Evolutionary conservation across 2,329 filamentous ascomycete genomes (phyloP), one percentile per base, ranked within the genome.

Genomic region (Zalaria obscura): DNA sequence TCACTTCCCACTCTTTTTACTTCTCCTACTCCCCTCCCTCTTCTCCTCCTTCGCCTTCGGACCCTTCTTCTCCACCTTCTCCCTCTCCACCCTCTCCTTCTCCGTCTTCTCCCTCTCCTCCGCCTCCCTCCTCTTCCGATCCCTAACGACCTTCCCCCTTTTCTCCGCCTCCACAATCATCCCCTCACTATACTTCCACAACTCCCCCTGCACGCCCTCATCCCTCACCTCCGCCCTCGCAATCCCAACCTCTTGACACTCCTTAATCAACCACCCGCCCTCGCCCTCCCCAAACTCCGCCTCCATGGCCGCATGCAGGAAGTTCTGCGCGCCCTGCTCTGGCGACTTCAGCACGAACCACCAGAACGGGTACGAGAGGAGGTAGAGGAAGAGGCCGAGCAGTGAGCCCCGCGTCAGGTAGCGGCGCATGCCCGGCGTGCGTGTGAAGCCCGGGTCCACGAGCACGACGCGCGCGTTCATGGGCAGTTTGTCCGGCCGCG

Each of bases 321-420:
- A 78, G 4, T 83, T 87, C 63, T 98, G 88, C 0, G 89, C 84
- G 2, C 85, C 91, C 63, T 83, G 79, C 40, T 78, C 65, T 0
- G 87, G 75, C 29, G 83, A 88, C 62, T 98, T 96, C 40, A 98
- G 68, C 1, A 95, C 60, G 25, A 98, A 61, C 85, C 89, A 96
- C 59, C 83, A 85, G 0, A 93, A 50, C 1, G 82, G 72, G 69
- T 89, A 98, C 29, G 77, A 75, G 7, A 81, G 36, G 5, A 94
- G 59, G 60, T 98, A 98, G 11, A 85, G 38, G 0, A 78, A 59
- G 18, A 98, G 67, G 0, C 88, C 88, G 72, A 77, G 78, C 0
- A 98, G 67, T 3, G 83, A 84, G 5, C 91, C 91, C 28, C 85
- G 73, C 0, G 84, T 87, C 27, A 98, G 66, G 80, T 87, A 96